A percentile compares a stretch with the other conserved stretches of the same genome.
These are phyloP conservation scores for Dryadomyces quercus-mongolicae DNA, from an alignment of 2,329 filamentous ascomycete genomes.

Conservation along the genomic window DNA sequence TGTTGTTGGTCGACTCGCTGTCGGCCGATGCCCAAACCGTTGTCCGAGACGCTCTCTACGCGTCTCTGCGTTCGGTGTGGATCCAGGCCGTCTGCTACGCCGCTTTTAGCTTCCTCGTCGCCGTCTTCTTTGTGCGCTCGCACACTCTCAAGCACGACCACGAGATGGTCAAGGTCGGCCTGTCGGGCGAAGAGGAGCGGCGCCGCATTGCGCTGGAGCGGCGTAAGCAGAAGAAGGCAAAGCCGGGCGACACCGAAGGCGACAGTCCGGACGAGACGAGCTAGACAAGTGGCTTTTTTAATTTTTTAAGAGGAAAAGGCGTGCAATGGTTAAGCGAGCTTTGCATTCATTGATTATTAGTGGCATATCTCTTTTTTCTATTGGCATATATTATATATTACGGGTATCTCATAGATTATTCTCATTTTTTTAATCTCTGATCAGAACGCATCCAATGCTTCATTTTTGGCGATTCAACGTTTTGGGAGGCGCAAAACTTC, in stretches of 20 bases:
- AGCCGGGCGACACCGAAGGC: neutral
- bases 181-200: slow-evolving; percentile 18
- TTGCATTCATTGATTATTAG: neutral
- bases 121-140: slow-evolving; percentile 34
- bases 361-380: too few species aligned
- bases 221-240: neutral
- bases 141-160: slow-evolving; percentile 40
- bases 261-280: neutral
- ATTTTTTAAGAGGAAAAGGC: neutral
- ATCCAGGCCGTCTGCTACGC: slow-evolving; percentile 41
- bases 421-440: too few species aligned
- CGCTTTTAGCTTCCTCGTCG: slow-evolving; percentile 22
- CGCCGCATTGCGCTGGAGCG: slow-evolving; percentile 9
- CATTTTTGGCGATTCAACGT: too few species aligned
- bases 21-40: slow-evolving; percentile 27
- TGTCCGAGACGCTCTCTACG: slow-evolving; percentile 34
- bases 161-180: slow-evolving; percentile 44
- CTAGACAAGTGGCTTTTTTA: too few species aligned
- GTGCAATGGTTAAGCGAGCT: neutral
- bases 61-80: slow-evolving; percentile 40
- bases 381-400: too few species aligned
- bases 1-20: slow-evolving; percentile 36
- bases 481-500: too few species aligned
- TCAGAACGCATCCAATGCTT: too few species aligned
- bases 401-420: too few species aligned